A percentile compares a stretch with the other conserved stretches of the same genome.
Conservation (phyloP, 768 basidiomycete species). For the Psilocybe cyanescens region DNA sequence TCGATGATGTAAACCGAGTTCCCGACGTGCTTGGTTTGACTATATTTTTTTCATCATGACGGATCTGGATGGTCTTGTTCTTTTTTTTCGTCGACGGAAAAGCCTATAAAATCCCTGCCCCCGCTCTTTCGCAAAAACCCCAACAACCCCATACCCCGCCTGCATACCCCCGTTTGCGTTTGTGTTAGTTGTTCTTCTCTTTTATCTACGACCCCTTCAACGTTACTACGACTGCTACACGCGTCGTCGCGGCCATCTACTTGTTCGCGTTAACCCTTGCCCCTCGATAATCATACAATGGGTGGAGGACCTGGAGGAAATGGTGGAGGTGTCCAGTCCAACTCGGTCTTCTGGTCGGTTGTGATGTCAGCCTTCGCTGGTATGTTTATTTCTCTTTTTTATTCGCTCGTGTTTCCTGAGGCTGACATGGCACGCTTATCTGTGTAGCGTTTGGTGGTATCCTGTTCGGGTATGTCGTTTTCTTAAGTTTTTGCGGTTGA, state of each 20-base stretch:
- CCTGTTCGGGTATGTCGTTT: conserved; percentile 37
- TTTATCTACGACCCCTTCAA: background rate
- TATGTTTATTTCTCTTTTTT: conserved; percentile 18
- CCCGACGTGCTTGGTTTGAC: background rate
- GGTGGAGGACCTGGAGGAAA: conserved; percentile 36
- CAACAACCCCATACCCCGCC: conserved; percentile 7
- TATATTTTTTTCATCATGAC: background rate
- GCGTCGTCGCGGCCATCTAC: background rate
- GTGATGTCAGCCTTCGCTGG: conserved; percentile 41
- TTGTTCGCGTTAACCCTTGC: background rate
- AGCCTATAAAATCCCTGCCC: background rate
- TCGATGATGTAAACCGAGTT: background rate
- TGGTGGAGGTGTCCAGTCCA: conserved; percentile 29
- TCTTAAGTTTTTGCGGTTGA: background rate
- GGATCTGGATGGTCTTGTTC: background rate
- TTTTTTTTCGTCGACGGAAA: background rate
- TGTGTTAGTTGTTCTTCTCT: background rate
- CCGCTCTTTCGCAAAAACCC: background rate
- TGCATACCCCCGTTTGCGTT: background rate
- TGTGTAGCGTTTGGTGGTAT: conserved; percentile 42
- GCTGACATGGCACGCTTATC: background rate
- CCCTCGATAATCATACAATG: conserved; percentile 18
- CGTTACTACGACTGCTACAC: background rate
- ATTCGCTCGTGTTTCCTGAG: background rate
- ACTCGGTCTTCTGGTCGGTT: conserved; percentile 33